Evolutionary conservation across 2,329 filamentous ascomycete species (phyloP).

Genomic region (Botryosphaeria dothidea): DNA sequence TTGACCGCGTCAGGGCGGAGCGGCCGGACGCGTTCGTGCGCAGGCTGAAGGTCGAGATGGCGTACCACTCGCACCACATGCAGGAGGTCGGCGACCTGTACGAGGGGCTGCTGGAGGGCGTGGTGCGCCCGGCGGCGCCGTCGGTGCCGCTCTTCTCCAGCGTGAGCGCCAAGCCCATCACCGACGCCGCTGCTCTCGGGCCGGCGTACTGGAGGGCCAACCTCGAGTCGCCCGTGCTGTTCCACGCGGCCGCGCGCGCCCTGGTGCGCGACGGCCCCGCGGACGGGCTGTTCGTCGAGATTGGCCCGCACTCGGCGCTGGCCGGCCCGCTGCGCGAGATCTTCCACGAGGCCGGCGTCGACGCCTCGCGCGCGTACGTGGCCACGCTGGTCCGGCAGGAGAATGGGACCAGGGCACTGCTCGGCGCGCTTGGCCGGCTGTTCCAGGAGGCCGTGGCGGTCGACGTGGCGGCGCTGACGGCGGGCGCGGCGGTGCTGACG

Average conservation of each 20-base stretch:
- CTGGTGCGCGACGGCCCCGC: background rate
- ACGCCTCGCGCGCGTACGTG: constrained; percentile 24
- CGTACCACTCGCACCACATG: constrained; percentile 35
- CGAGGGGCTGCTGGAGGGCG: constrained; percentile 11
- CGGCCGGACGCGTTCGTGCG: constrained; percentile 11
- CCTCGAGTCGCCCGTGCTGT: constrained; percentile 17
- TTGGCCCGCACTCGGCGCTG: constrained; percentile 41
- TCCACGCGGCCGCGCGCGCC: background rate
- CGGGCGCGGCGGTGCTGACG: background rate
- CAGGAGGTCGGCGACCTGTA: constrained; percentile 25
- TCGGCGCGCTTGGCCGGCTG: constrained; percentile 10
- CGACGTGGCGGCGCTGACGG: background rate
- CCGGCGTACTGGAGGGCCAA: constrained; percentile 19
- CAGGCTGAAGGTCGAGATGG: constrained; percentile 26
- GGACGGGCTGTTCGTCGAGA: constrained; percentile 28
- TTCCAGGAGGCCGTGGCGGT: background rate
- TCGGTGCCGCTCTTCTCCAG: constrained; percentile 17
- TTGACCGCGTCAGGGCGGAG: constrained; percentile 8
- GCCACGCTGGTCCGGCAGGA: constrained; percentile 23
- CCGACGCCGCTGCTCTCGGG: background rate
- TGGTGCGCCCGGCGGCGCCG: background rate
- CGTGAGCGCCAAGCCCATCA: constrained; percentile 6
- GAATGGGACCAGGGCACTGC: constrained; percentile 1
- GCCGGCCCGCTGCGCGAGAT: constrained; percentile 33
- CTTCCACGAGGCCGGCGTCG: constrained; percentile 11